Conservation (phyloP, 139 green algal species). For the Spirogloea muscicola region DNA sequence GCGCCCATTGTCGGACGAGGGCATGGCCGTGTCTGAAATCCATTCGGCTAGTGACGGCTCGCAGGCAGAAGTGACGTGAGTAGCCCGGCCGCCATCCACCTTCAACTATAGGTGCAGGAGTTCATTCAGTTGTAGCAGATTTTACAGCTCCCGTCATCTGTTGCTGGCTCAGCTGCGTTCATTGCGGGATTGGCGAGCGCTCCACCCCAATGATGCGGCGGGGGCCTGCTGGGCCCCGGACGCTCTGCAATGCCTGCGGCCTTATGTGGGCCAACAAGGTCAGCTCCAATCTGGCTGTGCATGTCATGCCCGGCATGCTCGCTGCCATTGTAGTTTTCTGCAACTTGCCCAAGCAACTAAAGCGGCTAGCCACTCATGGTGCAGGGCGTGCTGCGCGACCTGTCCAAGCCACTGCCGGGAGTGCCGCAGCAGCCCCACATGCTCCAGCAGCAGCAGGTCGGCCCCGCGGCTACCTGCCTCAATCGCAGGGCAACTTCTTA, state of each 20-base stretch:
- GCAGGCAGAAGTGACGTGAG: constrained; percentile 9
- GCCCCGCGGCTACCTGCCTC: too few relatives aligned
- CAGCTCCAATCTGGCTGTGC: background rate
- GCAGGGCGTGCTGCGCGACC: constrained; percentile 21
- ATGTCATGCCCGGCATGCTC: background rate
- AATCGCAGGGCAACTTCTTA: too few relatives aligned
- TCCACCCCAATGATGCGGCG: constrained; percentile 51
- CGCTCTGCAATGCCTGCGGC: constrained; percentile 52
- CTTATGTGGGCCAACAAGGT: constrained; percentile 57
- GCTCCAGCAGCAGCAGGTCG: constrained; percentile 10
- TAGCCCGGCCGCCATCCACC: background rate
- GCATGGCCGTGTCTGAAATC: too few relatives aligned
- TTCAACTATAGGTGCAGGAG: background rate
- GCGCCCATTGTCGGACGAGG: too few relatives aligned
- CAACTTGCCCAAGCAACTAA: background rate
- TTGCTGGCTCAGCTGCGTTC: constrained; percentile 16
- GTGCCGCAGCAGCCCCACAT: constrained; percentile 20
- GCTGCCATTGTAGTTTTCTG: background rate
- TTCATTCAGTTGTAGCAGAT: background rate
- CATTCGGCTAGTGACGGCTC: background rate
- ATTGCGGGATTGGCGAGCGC: constrained; percentile 43
- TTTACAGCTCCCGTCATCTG: background rate
- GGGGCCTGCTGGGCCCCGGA: constrained; percentile 41
- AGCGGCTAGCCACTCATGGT: background rate
- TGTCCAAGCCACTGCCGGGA: background rate